phyloP scores from a whole-genome alignment of 345 rosid species.

The Kandelia obovata region DNA sequence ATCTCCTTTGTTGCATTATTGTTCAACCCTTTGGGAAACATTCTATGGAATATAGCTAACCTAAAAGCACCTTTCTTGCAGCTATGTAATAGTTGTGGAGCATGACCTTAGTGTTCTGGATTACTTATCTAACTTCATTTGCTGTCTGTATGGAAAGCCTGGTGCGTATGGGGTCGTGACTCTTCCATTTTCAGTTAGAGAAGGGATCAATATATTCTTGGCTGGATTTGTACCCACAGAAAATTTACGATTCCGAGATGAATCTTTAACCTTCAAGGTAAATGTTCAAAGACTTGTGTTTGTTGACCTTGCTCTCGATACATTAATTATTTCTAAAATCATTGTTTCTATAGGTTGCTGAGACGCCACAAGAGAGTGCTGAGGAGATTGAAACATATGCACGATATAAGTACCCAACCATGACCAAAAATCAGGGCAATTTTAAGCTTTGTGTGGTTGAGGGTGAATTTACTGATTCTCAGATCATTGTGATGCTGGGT shows the following conservation, averaged over 20 bases:
- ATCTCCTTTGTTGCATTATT: constrained; percentile 3
- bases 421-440: constrained; percentile 82
- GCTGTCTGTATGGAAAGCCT: constrained; percentile 96
- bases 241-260: constrained; percentile 86
- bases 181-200: constrained; percentile 94
- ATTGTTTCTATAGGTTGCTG: constrained; percentile 65
- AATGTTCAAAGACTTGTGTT: background rate
- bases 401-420: constrained; percentile 84
- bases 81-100: constrained; percentile 97
- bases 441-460: constrained; percentile 72
- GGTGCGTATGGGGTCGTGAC: constrained; percentile 98
- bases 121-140: constrained; percentile 90
- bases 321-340: constrained; percentile 1
- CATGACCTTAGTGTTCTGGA: constrained; percentile 97
- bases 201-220: constrained; percentile 91
- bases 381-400: constrained; percentile 94
- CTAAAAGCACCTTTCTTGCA: constrained; percentile 30
- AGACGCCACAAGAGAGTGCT: constrained; percentile 87
- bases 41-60: background rate
- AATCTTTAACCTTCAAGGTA: constrained; percentile 91
- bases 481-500: constrained; percentile 93
- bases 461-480: constrained; percentile 99
- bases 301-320: background rate
- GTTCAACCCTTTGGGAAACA: background rate
- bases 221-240: constrained; percentile 97